A percentile compares a stretch with the other conserved stretches of the same genome.
Evolutionary conservation across 169 alveolate species (phyloP).

Genomic region (Plasmodium falciparum): DNA sequence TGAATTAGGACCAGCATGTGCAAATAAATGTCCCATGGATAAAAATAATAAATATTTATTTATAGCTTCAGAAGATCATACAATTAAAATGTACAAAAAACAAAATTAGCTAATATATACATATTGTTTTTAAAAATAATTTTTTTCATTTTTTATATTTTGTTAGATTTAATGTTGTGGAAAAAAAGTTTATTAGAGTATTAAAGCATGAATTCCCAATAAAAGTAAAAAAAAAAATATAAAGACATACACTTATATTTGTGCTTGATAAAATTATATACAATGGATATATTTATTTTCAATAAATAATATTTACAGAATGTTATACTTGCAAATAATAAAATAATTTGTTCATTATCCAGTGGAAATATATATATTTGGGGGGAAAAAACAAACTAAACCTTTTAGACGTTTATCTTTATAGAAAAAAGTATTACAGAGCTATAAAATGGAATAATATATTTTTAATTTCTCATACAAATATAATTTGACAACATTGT

Average conservation of each 20-base stretch:
- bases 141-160: constrained; percentile 13
- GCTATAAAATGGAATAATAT: not conserved
- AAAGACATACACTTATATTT: constrained; percentile 20
- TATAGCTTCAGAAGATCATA: constrained; percentile 74
- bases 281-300: constrained; percentile 12
- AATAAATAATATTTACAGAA: constrained; percentile 40
- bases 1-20: constrained; percentile 74
- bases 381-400: constrained; percentile 26
- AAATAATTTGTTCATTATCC: constrained; percentile 45
- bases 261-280: not conserved
- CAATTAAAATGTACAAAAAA: constrained; percentile 64
- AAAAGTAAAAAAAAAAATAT: constrained; percentile 42
- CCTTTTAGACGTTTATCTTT: not conserved
- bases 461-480: not conserved
- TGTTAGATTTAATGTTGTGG: constrained; percentile 62
- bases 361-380: constrained; percentile 47
- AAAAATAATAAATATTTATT: constrained; percentile 64
- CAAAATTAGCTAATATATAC: constrained; percentile 14
- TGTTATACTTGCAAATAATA: constrained; percentile 46
- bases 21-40: constrained; percentile 77
- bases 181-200: constrained; percentile 60
- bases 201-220: constrained; percentile 73
- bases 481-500: not conserved
- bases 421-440: not conserved
- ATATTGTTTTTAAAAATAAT: constrained; percentile 7